Conservation (phyloP, 2,329 filamentous ascomycete species). For the Phaeophleospora eucalypticola region DNA sequence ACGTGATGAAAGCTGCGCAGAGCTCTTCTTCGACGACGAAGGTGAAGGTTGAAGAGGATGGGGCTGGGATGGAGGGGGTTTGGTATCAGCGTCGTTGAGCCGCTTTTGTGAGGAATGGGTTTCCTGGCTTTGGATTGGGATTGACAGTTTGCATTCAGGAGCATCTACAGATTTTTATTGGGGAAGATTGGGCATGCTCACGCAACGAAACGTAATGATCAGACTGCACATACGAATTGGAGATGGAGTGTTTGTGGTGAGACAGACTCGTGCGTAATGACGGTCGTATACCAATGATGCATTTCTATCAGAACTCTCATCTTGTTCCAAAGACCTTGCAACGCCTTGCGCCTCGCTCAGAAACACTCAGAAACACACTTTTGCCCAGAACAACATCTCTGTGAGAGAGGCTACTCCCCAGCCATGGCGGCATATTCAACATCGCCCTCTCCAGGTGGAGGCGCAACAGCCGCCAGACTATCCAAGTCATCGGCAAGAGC, state of each 20-base stretch:
- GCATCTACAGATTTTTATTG: too few species aligned
- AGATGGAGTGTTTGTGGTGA: not conserved
- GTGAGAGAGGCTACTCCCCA: slow-evolving; percentile 57
- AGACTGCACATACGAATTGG: not conserved
- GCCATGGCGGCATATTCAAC: slow-evolving; percentile 80
- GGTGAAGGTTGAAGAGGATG: not conserved
- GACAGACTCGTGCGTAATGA: not conserved
- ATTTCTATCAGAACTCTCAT: too few species aligned
- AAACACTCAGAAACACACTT: not conserved
- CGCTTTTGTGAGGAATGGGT: too few species aligned
- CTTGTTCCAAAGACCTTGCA: too few species aligned
- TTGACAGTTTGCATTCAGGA: too few species aligned
- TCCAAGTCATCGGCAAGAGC: slow-evolving; percentile 42
- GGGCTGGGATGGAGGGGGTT: not conserved
- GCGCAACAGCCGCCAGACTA: slow-evolving; percentile 55
- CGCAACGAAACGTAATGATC: not conserved
- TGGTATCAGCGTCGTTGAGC: too few species aligned
- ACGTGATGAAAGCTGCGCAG: not conserved
- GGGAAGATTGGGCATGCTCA: not conserved
- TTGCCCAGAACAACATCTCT: not conserved
- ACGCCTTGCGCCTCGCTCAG: not conserved
- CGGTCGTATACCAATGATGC: not conserved
- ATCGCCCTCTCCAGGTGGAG: slow-evolving; percentile 74
- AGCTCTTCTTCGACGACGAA: not conserved
- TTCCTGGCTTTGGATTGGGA: too few species aligned